Percentiles rank a stretch among this genome's conserved stretches.
These are phyloP conservation scores for Rhizopus sp. DNA, from an alignment of 371 early-diverging fungal genomes.

Conservation along the genomic window DNA sequence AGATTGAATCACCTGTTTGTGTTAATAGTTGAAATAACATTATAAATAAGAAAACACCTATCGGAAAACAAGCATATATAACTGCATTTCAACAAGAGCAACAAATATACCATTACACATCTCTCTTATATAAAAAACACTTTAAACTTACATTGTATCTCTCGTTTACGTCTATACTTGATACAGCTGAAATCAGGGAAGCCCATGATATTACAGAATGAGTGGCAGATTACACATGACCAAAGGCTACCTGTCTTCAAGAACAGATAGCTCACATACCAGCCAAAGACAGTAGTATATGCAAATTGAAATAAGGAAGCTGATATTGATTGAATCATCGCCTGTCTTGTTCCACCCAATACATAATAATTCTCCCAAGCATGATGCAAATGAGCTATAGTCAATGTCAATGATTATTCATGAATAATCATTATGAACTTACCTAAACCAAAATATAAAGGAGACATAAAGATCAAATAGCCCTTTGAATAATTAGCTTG, in stretches of 20 bases:
- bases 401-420: not conserved
- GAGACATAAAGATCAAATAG: constrained; percentile 51
- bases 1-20: constrained; percentile 16
- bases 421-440: not conserved
- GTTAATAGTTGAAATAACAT: constrained; percentile 8
- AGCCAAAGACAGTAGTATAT: constrained; percentile 74
- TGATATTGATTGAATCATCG: constrained; percentile 38
- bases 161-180: constrained; percentile 5
- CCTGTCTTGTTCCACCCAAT: constrained; percentile 32
- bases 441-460: constrained; percentile 73
- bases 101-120: not conserved
- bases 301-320: constrained; percentile 56
- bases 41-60: constrained; percentile 20
- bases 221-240: constrained; percentile 52
- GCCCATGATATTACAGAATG: constrained; percentile 71
- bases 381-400: constrained; percentile 60
- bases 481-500: constrained; percentile 38
- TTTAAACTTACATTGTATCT: constrained; percentile 25
- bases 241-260: constrained; percentile 49
- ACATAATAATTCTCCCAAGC: constrained; percentile 51
- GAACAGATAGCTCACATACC: constrained; percentile 63
- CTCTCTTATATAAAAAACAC: not conserved
- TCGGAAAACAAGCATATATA: constrained; percentile 19
- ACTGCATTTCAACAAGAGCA: constrained; percentile 1
- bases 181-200: constrained; percentile 54